Base-by-base conservation (phyloP, 768 basidiomycete genomes). In the Tricholoma bakamatsutake region DNA sequence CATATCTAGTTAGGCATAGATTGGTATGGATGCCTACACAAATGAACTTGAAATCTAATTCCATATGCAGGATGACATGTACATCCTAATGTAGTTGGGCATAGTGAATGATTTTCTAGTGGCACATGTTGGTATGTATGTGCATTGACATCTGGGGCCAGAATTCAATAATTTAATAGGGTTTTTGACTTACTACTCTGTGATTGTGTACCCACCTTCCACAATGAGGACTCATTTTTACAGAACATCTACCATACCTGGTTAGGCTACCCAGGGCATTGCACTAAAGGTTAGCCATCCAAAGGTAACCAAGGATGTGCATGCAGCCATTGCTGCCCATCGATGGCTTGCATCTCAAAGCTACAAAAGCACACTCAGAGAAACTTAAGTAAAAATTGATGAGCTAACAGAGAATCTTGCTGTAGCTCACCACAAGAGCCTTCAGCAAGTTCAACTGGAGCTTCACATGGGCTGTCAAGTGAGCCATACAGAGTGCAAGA, bases 401-500 rank as follows among this genome's bases (percentile, higher is more conserved):
- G 24, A 33, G 13, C 24, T 39, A 8, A 37, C 40, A 3, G 27
- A 15, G 28, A 21, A 46, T 18, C 24, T 59, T 45, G 55, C 58
- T 12, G n/a, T 11, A 15, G 28, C 13, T 10, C 58, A 57, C 24
- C 30, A 24, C 24, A 59, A 56, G 27, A 56, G 54, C 43, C 34
- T 56, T 6, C 27, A 37, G 21, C 58, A 31, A 28, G 55, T 59
- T 33, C 43, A 56, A 33, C n/a, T 18, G n/a, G 55, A 51, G 24
- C 43, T 59, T 40, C 52, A 53, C 35, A 34, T 53, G 34, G 42
- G 45, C n/a, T 15, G 9, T 1, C 55, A 37, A 24, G 10, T 37
- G 35, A 4, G 11, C 13, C 35, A 18, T 12, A 37, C 39, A 11
- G 15, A 13, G 3, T 34, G 18, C 24, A 52, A 50, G 28, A 56